phyloP scores from a whole-genome alignment of 257 asterid genomes.

The Solanum etuberosum region DNA sequence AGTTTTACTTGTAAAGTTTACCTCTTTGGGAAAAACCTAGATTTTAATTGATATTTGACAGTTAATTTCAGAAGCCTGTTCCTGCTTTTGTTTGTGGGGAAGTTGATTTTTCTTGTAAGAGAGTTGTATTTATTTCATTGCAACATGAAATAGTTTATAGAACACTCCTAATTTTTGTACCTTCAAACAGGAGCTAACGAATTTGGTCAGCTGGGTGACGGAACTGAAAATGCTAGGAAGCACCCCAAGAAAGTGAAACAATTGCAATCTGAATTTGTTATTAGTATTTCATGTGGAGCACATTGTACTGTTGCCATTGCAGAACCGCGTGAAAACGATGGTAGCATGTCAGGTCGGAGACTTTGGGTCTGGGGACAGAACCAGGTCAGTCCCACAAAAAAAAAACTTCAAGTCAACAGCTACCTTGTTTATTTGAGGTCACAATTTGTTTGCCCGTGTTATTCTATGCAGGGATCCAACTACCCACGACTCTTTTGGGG shows the following conservation, averaged over 20 bases:
- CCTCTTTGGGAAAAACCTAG: not conserved
- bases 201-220: constrained; percentile 97
- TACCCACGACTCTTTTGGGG: constrained; percentile 71
- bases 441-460: not conserved
- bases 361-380: constrained; percentile 99
- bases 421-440: not conserved
- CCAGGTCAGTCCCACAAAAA: constrained; percentile 40
- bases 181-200: constrained; percentile 73
- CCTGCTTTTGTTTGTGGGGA: not conserved
- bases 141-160: not conserved
- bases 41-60: not conserved
- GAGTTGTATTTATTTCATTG: not conserved
- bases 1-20: not conserved
- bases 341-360: constrained; percentile 56
- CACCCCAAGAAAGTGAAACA: constrained; percentile 70
- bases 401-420: not conserved
- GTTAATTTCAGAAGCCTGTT: not conserved
- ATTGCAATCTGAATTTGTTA: constrained; percentile 66
- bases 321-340: constrained; percentile 79
- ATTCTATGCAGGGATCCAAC: constrained; percentile 56
- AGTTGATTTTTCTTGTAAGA: not conserved
- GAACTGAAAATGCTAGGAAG: constrained; percentile 62
- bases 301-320: constrained; percentile 92
- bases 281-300: constrained; percentile 87
- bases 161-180: not conserved